Evolutionary conservation across 768 basidiomycete genomes (phyloP), one percentile per base, ranked within the genome.

Genomic region (Trametes maxima): DNA sequence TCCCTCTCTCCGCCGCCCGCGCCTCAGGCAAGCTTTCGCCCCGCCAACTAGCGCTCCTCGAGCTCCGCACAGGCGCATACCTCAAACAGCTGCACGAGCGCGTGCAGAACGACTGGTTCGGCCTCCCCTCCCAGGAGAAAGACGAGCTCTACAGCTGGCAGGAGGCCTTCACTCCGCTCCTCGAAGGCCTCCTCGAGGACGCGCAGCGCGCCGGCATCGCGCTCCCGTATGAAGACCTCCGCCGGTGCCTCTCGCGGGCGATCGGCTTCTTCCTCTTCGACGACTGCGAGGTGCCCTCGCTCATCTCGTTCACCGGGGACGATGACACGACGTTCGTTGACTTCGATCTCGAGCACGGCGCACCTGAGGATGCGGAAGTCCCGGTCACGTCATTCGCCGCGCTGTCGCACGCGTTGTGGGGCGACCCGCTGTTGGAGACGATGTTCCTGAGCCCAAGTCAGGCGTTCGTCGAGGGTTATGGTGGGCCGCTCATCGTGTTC

Each of bases 101-200:
- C 22, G 79, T 89, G n/a, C 86, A 88, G 68, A 90, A 89, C 74
- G 88, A 91, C 68, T 90, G 85, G 85, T 92, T 85, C 65, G 90
- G 90, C 3, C 66, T 78, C 3, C 85, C 86, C 36, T 40, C 65
- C 10, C 68, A 71, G 59, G 70, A 62, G 53, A 50, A 55, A 25
- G 74, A 73, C 43, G 73, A 63, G 66, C 72, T 70, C 63, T 89
- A 86, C 69, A 86, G 82, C 72, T 92, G 90, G 90, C 87, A 91
- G 73, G 88, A 88, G 67, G 83, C 86, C 1, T 91, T 91, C 71
- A 85, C 85, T 6, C 52, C 72, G 10, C 74, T 83, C 6, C 73
- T 92, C 48, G 89, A 91, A 62, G 75, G 74, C 7, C 72, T 86
- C 14, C 72, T 91, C n/a, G 69, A 70, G n/a, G 71, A 74, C 7